Percentiles rank a stretch among this genome's conserved stretches.
Conservation (phyloP, 495 filamentous ascomycete genomes). For the Hamigera avellanea region DNA sequence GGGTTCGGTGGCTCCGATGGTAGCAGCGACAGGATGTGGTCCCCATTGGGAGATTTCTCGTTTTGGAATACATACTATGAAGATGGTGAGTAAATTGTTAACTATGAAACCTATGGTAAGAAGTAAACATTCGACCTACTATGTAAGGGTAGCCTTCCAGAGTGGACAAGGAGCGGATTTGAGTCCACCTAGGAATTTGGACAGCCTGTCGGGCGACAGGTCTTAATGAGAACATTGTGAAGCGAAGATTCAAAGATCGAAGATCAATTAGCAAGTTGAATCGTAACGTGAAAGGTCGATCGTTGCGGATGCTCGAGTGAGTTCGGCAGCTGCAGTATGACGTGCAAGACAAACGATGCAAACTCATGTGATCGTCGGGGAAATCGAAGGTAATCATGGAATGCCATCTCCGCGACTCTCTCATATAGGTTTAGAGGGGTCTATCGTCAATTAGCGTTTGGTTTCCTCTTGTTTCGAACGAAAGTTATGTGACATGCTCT, state of each 20-base stretch:
- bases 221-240: slow-evolving; percentile 19
- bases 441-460: too few relatives aligned
- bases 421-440: too few relatives aligned
- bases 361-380: slow-evolving; percentile 22
- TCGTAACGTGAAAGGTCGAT: not conserved
- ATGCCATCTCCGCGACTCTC: not conserved
- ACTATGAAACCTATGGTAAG: slow-evolving; percentile 2
- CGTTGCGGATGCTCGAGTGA: slow-evolving; percentile 3
- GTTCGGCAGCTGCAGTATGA: slow-evolving; percentile 14
- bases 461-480: too few relatives aligned
- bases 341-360: slow-evolving; percentile 17
- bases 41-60: slow-evolving; percentile 22
- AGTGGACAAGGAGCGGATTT: slow-evolving; percentile 36
- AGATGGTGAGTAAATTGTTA: slow-evolving; percentile 8
- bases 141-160: slow-evolving; percentile 44
- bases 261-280: too few relatives aligned
- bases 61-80: slow-evolving; percentile 61
- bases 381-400: too few relatives aligned
- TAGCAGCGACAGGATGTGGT: slow-evolving; percentile 61
- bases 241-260: too few relatives aligned
- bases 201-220: slow-evolving; percentile 11
- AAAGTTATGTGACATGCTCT: too few relatives aligned
- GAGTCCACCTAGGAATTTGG: slow-evolving; percentile 12
- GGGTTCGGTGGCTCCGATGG: slow-evolving; percentile 58
- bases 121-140: slow-evolving; percentile 19